Evolutionary conservation across 768 basidiomycete species (phyloP).

Genomic region (Serendipita sp.): DNA sequence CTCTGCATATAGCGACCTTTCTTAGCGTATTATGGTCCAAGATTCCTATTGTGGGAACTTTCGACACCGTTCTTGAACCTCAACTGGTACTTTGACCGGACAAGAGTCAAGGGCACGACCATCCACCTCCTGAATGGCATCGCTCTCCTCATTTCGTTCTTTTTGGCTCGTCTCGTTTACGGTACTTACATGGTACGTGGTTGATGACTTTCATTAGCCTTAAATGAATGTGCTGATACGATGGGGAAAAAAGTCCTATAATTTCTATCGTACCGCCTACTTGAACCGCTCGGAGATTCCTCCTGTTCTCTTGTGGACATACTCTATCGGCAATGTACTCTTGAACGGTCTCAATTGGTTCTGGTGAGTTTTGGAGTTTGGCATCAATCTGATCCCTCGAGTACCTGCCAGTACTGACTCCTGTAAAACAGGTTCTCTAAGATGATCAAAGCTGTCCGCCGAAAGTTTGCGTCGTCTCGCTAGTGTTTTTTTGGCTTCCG

Average conservation of each 20-base stretch:
- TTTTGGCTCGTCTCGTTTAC: constrained; percentile 52
- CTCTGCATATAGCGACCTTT: constrained; percentile 38
- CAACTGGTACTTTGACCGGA: constrained; percentile 79
- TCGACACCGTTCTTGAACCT: constrained; percentile 77
- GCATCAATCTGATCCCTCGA: not conserved
- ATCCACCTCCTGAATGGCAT: constrained; percentile 61
- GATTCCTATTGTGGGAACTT: constrained; percentile 75
- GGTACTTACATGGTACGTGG: constrained; percentile 31
- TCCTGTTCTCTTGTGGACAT: constrained; percentile 29
- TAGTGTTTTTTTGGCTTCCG: too few species aligned
- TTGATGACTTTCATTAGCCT: constrained; percentile 8
- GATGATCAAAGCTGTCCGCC: constrained; percentile 1
- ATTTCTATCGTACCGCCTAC: constrained; percentile 48
- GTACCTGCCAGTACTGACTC: too few species aligned
- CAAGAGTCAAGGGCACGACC: constrained; percentile 47
- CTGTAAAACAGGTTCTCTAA: not conserved
- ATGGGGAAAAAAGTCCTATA: constrained; percentile 39
- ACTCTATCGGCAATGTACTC: constrained; percentile 42
- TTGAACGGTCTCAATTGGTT: constrained; percentile 64
- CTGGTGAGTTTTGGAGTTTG: constrained; percentile 31
- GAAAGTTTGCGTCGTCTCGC: not conserved
- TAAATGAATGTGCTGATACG: not conserved
- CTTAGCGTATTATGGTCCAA: constrained; percentile 58
- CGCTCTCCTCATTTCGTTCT: constrained; percentile 50
- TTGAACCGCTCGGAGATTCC: constrained; percentile 41